Percentiles rank a stretch among this genome's conserved stretches.
phyloP scores from a whole-genome alignment of 176 grass and related monocot species.

The Hordeum marinum region DNA sequence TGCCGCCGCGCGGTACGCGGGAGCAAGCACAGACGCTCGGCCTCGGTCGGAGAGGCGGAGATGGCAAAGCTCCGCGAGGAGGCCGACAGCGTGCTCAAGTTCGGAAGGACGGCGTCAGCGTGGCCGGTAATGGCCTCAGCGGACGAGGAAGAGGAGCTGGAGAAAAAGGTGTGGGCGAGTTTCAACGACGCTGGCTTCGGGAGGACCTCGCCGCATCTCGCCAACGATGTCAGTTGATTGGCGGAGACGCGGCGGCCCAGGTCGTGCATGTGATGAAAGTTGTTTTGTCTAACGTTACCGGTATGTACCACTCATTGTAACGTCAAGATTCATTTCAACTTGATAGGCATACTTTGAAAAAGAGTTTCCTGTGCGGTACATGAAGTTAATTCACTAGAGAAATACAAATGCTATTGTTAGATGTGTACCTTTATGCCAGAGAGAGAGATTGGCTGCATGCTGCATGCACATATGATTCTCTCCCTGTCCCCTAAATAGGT shows the following conservation, averaged over 20 bases:
- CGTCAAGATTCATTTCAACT: too few species aligned
- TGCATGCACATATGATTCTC: too few species aligned
- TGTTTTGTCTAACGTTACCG: too few species aligned
- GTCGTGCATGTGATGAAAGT: not conserved
- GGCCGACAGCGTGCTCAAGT: not conserved
- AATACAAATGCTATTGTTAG: too few species aligned
- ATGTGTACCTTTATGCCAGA: too few species aligned
- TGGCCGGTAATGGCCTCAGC: not conserved
- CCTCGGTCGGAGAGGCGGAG: not conserved
- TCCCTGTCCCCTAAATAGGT: too few species aligned
- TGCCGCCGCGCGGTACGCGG: not conserved
- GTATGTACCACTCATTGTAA: too few species aligned
- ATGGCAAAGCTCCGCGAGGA: not conserved
- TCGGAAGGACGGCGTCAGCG: not conserved
- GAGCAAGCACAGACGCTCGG: not conserved
- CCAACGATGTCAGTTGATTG: not conserved
- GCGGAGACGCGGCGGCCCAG: not conserved
- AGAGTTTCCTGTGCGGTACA: too few species aligned
- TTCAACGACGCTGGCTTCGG: not conserved
- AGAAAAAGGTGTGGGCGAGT: not conserved
- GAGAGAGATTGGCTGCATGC: too few species aligned
- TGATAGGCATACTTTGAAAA: too few species aligned
- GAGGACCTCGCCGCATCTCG: not conserved
- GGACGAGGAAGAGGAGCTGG: not conserved
- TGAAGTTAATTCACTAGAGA: too few species aligned